Base-by-base conservation (phyloP, 2,329 filamentous ascomycete species). In the Pseudogymnoascus sp. region DNA sequence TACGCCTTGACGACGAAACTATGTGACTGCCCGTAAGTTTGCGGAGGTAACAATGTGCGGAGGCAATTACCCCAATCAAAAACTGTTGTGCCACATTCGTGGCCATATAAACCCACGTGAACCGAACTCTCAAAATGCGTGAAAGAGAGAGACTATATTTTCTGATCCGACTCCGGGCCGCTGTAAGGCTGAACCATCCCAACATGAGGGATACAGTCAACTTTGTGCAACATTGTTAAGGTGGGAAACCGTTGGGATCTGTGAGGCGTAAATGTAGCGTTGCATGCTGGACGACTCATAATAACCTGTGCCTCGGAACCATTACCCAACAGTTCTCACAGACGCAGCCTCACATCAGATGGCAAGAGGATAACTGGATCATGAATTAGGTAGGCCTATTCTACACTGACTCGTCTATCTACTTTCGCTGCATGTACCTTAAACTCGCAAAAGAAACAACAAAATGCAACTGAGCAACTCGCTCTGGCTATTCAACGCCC, bases 361-460 rank as follows among this genome's bases (percentile, higher is more conserved):
- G n/a, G 50, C 50, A 33, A 33, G 29, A 56, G 50, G 6, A 56
- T 56, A 56, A 56, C 50, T 33, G 50, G 50, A 56, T 56, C 50
- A 56, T 56, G 50, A 56, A 56, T 56, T 56, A 56, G 50, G 50
- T 56, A 56, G 50, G 50, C 50, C 29, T 56, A 56, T 56, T 56
- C 50, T 56, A 56, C 50, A 56, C 50, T 7, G 50, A 56, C 50
- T 56, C 50, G 29, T 56, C 50, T 56, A 56, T 56, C 50, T 56
- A 56, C 50, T 35, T 56, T 16, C 50, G 50, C 50, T 35, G 50
- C 50, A 56, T 35, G 50, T 56, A 56, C 50, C 33, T 33, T 56
- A 56, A 56, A 56, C 50, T 33, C 50, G 47, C 47, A 53, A 56
- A 50, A 56, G 50, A 56, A 56, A 56, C 50, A 56, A 56, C 50